A percentile compares a stretch with the other conserved stretches of the same genome.
These are phyloP conservation scores for Aspergillus sparsus DNA, from an alignment of 495 filamentous ascomycete species.

Conservation along the genomic window DNA sequence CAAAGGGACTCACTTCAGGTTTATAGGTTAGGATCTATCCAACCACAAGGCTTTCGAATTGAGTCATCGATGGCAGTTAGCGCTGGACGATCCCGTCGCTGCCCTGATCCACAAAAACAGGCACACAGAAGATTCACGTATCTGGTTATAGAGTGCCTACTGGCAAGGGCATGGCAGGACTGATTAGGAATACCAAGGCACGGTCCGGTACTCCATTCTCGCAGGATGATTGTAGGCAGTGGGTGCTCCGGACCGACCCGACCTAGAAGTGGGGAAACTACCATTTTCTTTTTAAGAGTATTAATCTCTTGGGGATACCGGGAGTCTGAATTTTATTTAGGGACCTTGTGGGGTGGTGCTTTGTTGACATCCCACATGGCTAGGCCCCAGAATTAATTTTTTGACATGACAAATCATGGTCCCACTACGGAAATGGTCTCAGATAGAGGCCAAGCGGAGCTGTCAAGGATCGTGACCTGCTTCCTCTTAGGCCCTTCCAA, in stretches of 20 bases:
- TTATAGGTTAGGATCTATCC: constrained; percentile 23
- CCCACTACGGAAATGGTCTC: no score
- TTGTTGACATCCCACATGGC: no score
- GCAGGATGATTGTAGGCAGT: constrained; percentile 6
- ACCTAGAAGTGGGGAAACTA: constrained; percentile 6
- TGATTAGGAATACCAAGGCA: constrained; percentile 18
- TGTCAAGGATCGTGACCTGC: constrained; percentile 10
- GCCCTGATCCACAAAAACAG: constrained; percentile 20
- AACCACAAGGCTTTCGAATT: constrained; percentile 17
- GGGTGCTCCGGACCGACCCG: constrained; percentile 11
- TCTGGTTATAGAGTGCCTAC: constrained; percentile 18
- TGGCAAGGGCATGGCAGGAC: constrained; percentile 18
- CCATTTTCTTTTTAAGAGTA: no score
- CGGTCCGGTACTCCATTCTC: constrained; percentile 9
- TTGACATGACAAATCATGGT: no score
- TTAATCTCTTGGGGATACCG: no score
- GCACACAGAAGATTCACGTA: constrained; percentile 14
- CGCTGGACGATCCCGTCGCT: constrained; percentile 2
- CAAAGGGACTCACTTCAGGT: constrained; percentile 15
- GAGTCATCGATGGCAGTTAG: constrained; percentile 16
- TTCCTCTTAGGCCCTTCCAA: constrained; percentile 9
- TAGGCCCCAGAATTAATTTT: no score
- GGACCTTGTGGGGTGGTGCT: no score
- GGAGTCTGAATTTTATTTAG: no score
- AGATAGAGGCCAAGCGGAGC: constrained; percentile 14